These are phyloP conservation scores for Fragilariopsis cylindrus DNA, from an alignment of 108 stramenopile genomes.

Conservation along the genomic window DNA sequence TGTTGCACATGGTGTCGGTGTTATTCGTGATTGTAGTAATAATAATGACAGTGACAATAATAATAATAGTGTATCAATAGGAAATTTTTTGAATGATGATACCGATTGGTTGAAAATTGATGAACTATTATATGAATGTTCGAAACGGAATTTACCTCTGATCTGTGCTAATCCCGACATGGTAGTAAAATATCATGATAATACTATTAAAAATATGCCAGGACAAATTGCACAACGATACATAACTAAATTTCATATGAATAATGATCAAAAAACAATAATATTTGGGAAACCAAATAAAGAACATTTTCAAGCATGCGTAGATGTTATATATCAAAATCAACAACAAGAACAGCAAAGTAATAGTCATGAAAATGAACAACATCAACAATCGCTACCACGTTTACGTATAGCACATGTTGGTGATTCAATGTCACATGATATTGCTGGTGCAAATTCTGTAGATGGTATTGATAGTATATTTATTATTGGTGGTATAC, in stretches of 20 bases:
- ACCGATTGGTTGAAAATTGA: conserved; percentile 28
- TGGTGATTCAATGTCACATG: conserved; percentile 90
- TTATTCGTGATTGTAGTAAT: conserved; percentile 32
- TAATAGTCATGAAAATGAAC: background rate
- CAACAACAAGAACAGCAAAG: background rate
- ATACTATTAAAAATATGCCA: conserved; percentile 65
- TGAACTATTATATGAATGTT: conserved; percentile 43
- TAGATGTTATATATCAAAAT: conserved; percentile 17
- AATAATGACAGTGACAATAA: background rate
- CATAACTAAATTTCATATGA: conserved; percentile 37
- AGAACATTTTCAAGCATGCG: conserved; percentile 69
- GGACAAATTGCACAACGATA: conserved; percentile 72
- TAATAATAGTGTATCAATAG: conserved; percentile 13
- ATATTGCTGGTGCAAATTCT: conserved; percentile 80
- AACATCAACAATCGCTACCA: background rate
- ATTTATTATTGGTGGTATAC: conserved; percentile 76
- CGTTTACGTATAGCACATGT: conserved; percentile 58
- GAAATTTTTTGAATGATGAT: conserved; percentile 13
- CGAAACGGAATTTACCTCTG: conserved; percentile 58
- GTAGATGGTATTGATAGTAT: conserved; percentile 62
- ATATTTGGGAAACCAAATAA: conserved; percentile 78
- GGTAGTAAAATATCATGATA: conserved; percentile 50
- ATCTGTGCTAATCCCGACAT: conserved; percentile 84
- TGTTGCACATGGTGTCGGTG: conserved; percentile 65
- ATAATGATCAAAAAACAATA: background rate